Base-by-base conservation (phyloP, 2,329 filamentous ascomycete species). In the Alternaria rosae region DNA sequence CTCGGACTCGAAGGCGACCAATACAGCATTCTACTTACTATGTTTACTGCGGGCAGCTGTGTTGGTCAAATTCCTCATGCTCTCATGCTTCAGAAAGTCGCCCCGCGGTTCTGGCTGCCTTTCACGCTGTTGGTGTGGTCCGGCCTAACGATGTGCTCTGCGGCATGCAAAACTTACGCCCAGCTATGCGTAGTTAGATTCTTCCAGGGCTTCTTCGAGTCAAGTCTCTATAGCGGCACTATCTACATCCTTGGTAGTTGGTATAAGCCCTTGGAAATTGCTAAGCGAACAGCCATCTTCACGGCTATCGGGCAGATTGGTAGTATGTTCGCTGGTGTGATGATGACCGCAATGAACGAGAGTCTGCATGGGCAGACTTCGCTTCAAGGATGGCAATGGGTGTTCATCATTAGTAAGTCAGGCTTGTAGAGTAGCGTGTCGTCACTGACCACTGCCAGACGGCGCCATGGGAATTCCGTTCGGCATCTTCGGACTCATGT, bases 281-380 rank as follows among this genome's bases (percentile, higher is more conserved):
- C 73, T 1, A 76, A 76, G 48, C 62, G 72, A 11, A 76, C 72
- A 17, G 70, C 72, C 10, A 74, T 76, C 26, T 76, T 76, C 42
- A 76, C 73, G 10, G 72, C 73, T 5, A 66, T 72, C 9, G 73
- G 72, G 0, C 73, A 74, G 28, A 73, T 73, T 9, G 73, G 73
- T 13, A 76, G 71, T 41, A 76, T 76, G 73, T 75, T 74, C 25
- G 72, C 73, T 30, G 72, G 73, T 25, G 68, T 73, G 10, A 75
- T 76, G 73, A 76, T 75, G 73, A 76, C 73, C n/a, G 71, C 73
- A 5, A 73, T 75, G 66, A 73, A 75, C 21, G 44, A 71, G 41
- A 64, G 69, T n/a, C 59, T 76, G 41, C 62, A 74, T 28, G 64
- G 54, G 0, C 61, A 68, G 25, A 66, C 54, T 3, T 65, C 68